Conservation (phyloP, 1,284 basidiomycete genomes). For the Retiboletus flavoniger region DNA sequence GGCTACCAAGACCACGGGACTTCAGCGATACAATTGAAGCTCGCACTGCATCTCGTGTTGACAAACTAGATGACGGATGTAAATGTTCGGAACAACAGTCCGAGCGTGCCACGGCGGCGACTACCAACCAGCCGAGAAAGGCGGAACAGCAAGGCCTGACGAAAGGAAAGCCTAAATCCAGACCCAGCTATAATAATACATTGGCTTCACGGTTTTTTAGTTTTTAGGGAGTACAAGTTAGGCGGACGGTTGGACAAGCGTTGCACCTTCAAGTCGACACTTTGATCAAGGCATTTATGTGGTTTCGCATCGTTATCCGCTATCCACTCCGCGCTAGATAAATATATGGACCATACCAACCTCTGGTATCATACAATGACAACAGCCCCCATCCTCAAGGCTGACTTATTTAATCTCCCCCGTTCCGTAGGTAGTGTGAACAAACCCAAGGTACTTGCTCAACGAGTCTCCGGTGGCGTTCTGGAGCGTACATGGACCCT, state of each 20-base stretch:
- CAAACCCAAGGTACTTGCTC: too few relatives aligned
- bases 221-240: background rate
- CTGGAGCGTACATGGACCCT: too few relatives aligned
- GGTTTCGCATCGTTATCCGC: background rate
- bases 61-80: too few relatives aligned
- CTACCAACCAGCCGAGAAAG: background rate
- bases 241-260: background rate
- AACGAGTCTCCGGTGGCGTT: too few relatives aligned
- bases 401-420: too few relatives aligned
- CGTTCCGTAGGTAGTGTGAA: too few relatives aligned
- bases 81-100: background rate
- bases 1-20: background rate
- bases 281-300: background rate
- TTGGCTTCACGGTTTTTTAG: background rate
- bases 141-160: background rate
- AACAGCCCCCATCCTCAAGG: too few relatives aligned
- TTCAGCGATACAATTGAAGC: background rate
- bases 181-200: too few relatives aligned
- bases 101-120: background rate
- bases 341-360: too few relatives aligned
- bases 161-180: background rate
- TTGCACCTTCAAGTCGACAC: too few relatives aligned
- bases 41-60: too few relatives aligned
- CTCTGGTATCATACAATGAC: too few relatives aligned
- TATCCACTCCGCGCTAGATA: background rate